These are phyloP conservation scores for Fibroporia radiculosa DNA, from an alignment of 768 basidiomycete genomes.

Conservation along the genomic window DNA sequence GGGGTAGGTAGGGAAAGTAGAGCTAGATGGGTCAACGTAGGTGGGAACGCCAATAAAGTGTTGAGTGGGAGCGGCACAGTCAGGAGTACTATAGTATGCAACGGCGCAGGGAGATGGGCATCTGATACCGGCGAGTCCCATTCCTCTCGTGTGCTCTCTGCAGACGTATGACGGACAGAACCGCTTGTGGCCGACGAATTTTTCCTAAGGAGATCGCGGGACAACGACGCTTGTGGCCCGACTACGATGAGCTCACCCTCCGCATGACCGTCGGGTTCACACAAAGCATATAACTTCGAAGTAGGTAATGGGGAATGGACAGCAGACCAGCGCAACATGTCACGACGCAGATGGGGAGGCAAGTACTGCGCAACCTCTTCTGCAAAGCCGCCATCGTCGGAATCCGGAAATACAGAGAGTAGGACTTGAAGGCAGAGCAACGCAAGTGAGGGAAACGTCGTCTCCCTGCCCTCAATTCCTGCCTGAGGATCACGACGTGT, in stretches of 20 bases:
- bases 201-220: constrained; percentile 32
- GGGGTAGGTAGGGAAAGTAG: constrained; percentile 43
- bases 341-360: constrained; percentile 50
- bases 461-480: not conserved
- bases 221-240: constrained; percentile 41
- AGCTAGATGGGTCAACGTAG: constrained; percentile 56
- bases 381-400: constrained; percentile 27
- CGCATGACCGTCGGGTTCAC: constrained; percentile 42
- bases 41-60: constrained; percentile 46
- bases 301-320: constrained; percentile 47
- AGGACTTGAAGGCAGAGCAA: constrained; percentile 51
- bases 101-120: constrained; percentile 12
- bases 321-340: constrained; percentile 50
- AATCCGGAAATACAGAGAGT: constrained; percentile 24
- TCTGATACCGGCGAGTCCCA: constrained; percentile 11
- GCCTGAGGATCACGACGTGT: constrained; percentile 14
- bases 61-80: constrained; percentile 37
- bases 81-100: constrained; percentile 45
- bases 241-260: constrained; percentile 62
- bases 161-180: not conserved
- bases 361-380: constrained; percentile 42
- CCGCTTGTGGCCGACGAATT: not conserved
- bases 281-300: constrained; percentile 42
- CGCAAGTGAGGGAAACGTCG: constrained; percentile 40
- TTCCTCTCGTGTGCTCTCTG: not conserved